Base-by-base conservation (phyloP, 1,139 yeast genomes). In the Diutina mesorugosa region DNA sequence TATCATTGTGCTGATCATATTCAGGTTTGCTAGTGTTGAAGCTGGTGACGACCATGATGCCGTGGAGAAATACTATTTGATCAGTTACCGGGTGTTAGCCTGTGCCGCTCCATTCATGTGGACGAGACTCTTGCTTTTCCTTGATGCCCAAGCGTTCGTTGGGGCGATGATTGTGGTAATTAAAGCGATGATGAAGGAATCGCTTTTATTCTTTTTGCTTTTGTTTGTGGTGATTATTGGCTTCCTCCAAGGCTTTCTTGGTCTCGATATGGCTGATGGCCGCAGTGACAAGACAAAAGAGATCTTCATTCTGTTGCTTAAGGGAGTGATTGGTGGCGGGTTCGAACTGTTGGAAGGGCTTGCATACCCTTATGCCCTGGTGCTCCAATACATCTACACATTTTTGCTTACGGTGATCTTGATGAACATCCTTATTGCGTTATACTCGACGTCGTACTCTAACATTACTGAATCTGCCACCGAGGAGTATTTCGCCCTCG, bases 101-200 rank as follows among this genome's bases (percentile, higher is more conserved):
- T 78, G 93, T 65, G 90, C 89, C 14, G 87, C 96, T 2, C 97
- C 97, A 1, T 74, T 90, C 62, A 85, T 90, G 79, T 90, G 96
- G 95, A 80, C 88, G 6, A 76, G 97, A 58, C 71, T 90, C 58
- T 72, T 90, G 57, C 74, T 90, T 53, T 89, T 77, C 68, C 77
- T 89, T 64, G 97, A 90, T 67, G 86, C 93, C 4, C 84, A 85
- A 61, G 79, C 82, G 63, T 89, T 90, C 68, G 90, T 89, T 56
- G 97, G 97, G 51, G 90, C 91, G 4, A 86, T 89, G 90, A 79
- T 90, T 62, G 93, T 90, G 48, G 93, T 90, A 4, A 73, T 88
- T 58, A 87, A 87, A 64, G 85, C 86, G 59, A 86, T 90, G 88
- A 85, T 90, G 89, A 83, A 85, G 63, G 97, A 90, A 67, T 85